phyloP scores from a whole-genome alignment of 169 alveolate genomes.

The Cryptosporidium parvum region DNA sequence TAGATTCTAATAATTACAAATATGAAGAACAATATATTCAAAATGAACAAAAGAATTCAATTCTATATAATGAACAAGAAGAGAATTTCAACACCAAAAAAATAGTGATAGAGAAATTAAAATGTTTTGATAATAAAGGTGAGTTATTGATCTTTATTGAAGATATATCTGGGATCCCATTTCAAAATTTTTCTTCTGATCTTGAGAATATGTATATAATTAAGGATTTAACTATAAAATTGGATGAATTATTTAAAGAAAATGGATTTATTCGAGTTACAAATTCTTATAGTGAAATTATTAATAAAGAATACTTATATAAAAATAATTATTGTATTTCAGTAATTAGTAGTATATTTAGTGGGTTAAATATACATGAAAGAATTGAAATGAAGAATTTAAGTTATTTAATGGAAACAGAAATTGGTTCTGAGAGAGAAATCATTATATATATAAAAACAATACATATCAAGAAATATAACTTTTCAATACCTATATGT shows the following conservation, averaged over 20 bases:
- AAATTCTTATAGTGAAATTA: neutral
- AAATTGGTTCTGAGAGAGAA: neutral
- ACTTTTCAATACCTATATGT: constrained; percentile 45
- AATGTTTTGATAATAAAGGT: constrained; percentile 2
- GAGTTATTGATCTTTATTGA: constrained; percentile 1
- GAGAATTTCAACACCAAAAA: neutral
- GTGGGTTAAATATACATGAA: neutral
- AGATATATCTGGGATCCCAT: constrained; percentile 6
- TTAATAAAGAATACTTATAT: neutral
- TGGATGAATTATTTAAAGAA: constrained; percentile 25
- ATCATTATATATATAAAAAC: constrained; percentile 18
- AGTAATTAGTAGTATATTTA: constrained; percentile 12
- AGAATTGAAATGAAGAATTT: neutral
- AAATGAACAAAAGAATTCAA: neutral
- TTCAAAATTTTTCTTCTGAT: neutral
- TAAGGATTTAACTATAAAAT: constrained; percentile 7
- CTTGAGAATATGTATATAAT: neutral
- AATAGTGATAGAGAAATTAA: neutral
- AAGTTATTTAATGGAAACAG: neutral
- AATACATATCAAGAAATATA: neutral
- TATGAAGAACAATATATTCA: neutral
- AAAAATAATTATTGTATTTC: constrained; percentile 17
- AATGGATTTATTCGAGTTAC: constrained; percentile 13
- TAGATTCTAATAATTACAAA: neutral
- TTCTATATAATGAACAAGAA: neutral